Conservation (phyloP, 352 stramenopile genomes). For the Saprolegnia diclina region DNA sequence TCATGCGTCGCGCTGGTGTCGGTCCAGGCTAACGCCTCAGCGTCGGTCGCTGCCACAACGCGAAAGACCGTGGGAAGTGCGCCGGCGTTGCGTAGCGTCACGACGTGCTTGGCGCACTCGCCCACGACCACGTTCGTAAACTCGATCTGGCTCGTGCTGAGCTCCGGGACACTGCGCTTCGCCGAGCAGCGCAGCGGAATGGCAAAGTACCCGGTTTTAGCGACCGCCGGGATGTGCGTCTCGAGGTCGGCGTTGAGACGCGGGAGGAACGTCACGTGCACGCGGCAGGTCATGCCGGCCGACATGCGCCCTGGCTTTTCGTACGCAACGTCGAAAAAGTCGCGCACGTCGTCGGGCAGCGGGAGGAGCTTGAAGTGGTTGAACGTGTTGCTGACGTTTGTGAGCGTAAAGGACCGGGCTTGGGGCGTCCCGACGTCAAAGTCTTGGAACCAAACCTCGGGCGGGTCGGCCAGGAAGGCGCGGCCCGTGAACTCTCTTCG, state of each 20-base stretch:
- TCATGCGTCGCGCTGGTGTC: background rate
- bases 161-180: constrained; percentile 65
- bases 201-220: constrained; percentile 68
- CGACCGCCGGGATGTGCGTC: constrained; percentile 50
- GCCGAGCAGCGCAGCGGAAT: constrained; percentile 79
- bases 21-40: too few relatives aligned
- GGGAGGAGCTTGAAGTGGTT: constrained; percentile 86
- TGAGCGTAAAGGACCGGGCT: constrained; percentile 64
- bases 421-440: constrained; percentile 76
- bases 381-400: constrained; percentile 89
- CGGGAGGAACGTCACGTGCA: constrained; percentile 71
- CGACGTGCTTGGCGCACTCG: constrained; percentile 46
- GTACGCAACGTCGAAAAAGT: constrained; percentile 87
- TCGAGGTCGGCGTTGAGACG: constrained; percentile 59
- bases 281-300: constrained; percentile 71
- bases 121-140: constrained; percentile 79
- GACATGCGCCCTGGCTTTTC: constrained; percentile 85
- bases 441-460: constrained; percentile 84
- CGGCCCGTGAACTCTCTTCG: constrained; percentile 69
- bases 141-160: constrained; percentile 37
- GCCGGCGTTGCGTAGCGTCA: constrained; percentile 67
- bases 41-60: constrained; percentile 29
- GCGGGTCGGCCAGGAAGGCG: constrained; percentile 77
- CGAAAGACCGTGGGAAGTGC: constrained; percentile 56
- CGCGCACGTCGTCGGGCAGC: constrained; percentile 57